Evolutionary conservation across 345 rosid genomes (phyloP).

Genomic region (Rhodomyrtus tomentosa): DNA sequence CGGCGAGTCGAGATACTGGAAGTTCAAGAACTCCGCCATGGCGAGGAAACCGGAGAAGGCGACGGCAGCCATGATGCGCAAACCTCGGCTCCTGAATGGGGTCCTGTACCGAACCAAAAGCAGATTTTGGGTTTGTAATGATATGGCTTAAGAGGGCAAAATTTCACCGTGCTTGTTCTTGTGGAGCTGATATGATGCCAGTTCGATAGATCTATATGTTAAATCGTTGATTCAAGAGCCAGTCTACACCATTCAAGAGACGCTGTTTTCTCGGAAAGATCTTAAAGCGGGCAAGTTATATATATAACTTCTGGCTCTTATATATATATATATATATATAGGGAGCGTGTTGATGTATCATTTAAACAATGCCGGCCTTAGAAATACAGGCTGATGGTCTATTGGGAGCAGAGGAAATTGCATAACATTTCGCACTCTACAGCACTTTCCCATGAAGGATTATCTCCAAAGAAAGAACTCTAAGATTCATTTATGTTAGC

Average conservation of each 20-base stretch:
- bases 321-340: too few species aligned
- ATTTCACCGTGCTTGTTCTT: not conserved
- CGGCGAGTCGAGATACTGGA: slow-evolving; percentile 47
- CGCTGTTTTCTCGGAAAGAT: not conserved
- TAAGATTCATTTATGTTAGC: too few species aligned
- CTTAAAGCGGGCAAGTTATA: not conserved
- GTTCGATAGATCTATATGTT: not conserved
- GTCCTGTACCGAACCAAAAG: not conserved
- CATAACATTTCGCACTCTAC: too few species aligned
- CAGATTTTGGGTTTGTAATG: not conserved
- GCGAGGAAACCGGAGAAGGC: not conserved
- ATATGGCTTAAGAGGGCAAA: not conserved
- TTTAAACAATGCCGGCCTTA: too few species aligned
- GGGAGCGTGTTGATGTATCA: too few species aligned
- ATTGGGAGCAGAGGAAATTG: too few species aligned
- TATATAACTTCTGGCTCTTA: too few species aligned
- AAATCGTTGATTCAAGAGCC: not conserved
- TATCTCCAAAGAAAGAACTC: too few species aligned
- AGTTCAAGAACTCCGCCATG: slow-evolving; percentile 10
- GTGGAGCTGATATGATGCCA: not conserved
- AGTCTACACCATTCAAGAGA: not conserved
- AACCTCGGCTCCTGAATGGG: not conserved
- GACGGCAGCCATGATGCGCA: not conserved
- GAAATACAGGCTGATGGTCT: too few species aligned
- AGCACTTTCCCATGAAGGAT: too few species aligned